These are phyloP conservation scores for Neonectria coccinea DNA, from an alignment of 2,329 filamentous ascomycete genomes.

Conservation along the genomic window DNA sequence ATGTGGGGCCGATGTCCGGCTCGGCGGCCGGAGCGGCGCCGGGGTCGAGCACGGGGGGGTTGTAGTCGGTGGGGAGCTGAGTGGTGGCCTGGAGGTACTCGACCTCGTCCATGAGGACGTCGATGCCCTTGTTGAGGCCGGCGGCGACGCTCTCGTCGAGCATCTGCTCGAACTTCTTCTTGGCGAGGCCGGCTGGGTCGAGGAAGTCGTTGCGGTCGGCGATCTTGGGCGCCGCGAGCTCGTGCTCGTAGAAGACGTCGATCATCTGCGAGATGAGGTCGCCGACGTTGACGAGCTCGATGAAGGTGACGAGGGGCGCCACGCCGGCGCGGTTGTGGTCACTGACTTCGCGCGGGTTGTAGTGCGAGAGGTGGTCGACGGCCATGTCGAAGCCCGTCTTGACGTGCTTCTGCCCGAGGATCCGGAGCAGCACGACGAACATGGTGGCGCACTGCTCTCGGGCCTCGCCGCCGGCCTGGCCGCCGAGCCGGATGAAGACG, in stretches of 20 bases:
- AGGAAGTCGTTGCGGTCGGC: constrained; percentile 95
- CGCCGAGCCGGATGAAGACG: constrained; percentile 83
- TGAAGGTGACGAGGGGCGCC: constrained; percentile 91
- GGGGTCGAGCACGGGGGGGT: constrained; percentile 64
- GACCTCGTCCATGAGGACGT: constrained; percentile 98
- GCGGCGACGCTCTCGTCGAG: constrained; percentile 96
- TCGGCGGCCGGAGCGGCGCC: constrained; percentile 43
- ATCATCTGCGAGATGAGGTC: constrained; percentile 99
- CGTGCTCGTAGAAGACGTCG: constrained; percentile 98
- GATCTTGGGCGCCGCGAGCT: constrained; percentile 84
- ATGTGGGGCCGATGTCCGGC: constrained; percentile 73
- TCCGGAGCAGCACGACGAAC: constrained; percentile 85
- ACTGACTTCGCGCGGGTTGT: constrained; percentile 86
- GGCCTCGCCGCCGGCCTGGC: constrained; percentile 83
- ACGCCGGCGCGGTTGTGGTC: constrained; percentile 79
- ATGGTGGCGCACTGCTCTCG: constrained; percentile 90
- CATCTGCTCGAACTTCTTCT: constrained; percentile 99
- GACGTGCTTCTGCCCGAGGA: constrained; percentile 87
- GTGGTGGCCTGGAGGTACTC: constrained; percentile 93
- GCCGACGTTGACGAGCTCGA: constrained; percentile 97
- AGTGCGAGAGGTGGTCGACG: constrained; percentile 88
- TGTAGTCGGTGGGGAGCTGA: constrained; percentile 89
- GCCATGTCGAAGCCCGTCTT: constrained; percentile 95
- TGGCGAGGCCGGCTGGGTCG: constrained; percentile 89
- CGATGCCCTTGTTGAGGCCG: constrained; percentile 96